Percentiles rank a stretch among this genome's conserved stretches.
phyloP scores from a whole-genome alignment of 306 rosid genomes.

The Ammopiptanthus mongolicus region DNA sequence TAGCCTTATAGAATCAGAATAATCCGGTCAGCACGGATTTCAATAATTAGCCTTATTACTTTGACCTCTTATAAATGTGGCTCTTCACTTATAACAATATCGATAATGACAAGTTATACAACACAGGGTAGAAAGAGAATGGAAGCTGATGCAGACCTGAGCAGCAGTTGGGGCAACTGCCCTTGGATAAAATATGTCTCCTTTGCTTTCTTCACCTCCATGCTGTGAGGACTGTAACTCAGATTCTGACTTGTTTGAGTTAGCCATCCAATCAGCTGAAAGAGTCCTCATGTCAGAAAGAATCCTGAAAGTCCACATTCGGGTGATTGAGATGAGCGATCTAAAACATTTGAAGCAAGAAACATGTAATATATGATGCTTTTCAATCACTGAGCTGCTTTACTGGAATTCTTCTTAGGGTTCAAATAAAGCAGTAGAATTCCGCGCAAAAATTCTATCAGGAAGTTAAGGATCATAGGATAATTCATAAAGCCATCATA shows the following conservation, averaged over 20 bases:
- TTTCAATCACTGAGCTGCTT: slow-evolving; percentile 8
- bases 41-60: not conserved
- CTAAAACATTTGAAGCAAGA: not conserved
- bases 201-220: slow-evolving; percentile 94
- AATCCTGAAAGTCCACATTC: slow-evolving; percentile 64
- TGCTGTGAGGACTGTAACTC: slow-evolving; percentile 75
- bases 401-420: not conserved
- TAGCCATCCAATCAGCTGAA: slow-evolving; percentile 99
- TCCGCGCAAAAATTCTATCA: not conserved
- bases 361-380: not conserved
- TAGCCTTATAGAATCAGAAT: not conserved
- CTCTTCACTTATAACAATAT: not conserved
- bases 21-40: not conserved
- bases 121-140: slow-evolving; percentile 1
- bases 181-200: slow-evolving; percentile 74
- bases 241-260: slow-evolving; percentile 77
- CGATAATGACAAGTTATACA: not conserved
- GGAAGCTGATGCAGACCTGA: slow-evolving; percentile 55
- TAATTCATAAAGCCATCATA: not conserved
- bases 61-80: not conserved
- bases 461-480: not conserved
- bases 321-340: slow-evolving; percentile 23
- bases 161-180: slow-evolving; percentile 97
- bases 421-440: not conserved
- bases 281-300: slow-evolving; percentile 99